Evolutionary conservation across 2,329 filamentous ascomycete genomes (phyloP), one percentile per base, ranked within the genome.

Genomic region (Trichoderma asperellum): DNA sequence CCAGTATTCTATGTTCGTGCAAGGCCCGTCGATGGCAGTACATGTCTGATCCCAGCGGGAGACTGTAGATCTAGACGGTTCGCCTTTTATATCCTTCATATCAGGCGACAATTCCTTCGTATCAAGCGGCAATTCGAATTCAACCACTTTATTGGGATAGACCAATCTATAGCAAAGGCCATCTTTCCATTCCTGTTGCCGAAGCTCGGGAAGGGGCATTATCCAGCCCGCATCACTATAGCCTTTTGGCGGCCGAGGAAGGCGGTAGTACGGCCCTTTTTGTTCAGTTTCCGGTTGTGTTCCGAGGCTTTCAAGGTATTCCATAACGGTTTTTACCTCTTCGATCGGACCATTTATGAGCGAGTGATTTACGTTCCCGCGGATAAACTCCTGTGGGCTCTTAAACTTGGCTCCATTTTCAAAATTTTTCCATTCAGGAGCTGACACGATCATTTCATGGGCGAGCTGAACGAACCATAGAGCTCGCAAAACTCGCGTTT

Each of bases 401-500:
- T n/a, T 43, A 18, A 43, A 43, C 12, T 43, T 6, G 40, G 40
- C 40, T 68, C 11, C 66, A 8, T 21, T 24, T 11, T 16, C 52
- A 1, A 6, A 2, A 5, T 21, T 27, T 52, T 18, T 34, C 4
- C n/a, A 3, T 34, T 47, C 4, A 52, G 27, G 11, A 59, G 4
- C 18, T 47, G 40, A 43, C 7, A n/a, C 2, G n/a, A n/a, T 43
- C 10, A 74, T 24, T 27, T 75, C 72, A 0, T 72, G 59, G 1
- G 64, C 37, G 7, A 75, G 29, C 18, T 75, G 73, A 24, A 75
- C 65, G 11, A 71, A 12, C 73, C 73, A 75, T 14, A 74, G 18
- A 35, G 72, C 73, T 8, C 73, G 73, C 2, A 70, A 5, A 24
- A 35, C 73, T 27, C 73, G 57, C 70, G 74, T 75, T n/a, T 74